Conservation (phyloP, 495 filamentous ascomycete genomes). For the Rhizodiscina lignyota region DNA sequence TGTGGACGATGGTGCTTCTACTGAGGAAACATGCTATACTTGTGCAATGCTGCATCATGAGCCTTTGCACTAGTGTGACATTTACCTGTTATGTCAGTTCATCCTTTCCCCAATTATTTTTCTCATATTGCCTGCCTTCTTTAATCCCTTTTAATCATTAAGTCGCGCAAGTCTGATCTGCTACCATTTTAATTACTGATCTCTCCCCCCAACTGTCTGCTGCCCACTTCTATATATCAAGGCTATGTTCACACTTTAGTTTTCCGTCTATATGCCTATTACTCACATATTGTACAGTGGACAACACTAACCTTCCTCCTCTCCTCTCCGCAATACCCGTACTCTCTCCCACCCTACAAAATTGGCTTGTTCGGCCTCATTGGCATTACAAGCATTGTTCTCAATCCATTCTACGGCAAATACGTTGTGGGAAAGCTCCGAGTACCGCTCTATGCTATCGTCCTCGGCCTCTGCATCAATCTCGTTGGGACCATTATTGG, state of each 20-base stretch:
- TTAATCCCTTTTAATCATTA: too few species aligned
- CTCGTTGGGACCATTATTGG: slow-evolving; percentile 51
- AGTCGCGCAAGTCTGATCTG: too few species aligned
- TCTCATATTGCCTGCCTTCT: too few species aligned
- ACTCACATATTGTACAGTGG: too few species aligned
- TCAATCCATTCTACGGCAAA: slow-evolving; percentile 36
- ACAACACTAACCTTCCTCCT: slow-evolving; percentile 77
- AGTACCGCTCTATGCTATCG: slow-evolving; percentile 47
- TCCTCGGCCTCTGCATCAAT: slow-evolving; percentile 40
- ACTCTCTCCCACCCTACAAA: slow-evolving; percentile 38
- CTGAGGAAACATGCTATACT: slow-evolving; percentile 47
- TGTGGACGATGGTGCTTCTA: slow-evolving; percentile 43
- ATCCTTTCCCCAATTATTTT: too few species aligned
- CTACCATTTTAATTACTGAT: too few species aligned
- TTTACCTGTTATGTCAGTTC: slow-evolving; percentile 60
- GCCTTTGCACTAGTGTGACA: slow-evolving; percentile 34
- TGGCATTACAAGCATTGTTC: background rate
- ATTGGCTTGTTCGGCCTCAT: slow-evolving; percentile 56
- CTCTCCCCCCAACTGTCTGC: too few species aligned
- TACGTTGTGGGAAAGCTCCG: slow-evolving; percentile 51
- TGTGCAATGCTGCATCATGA: slow-evolving; percentile 44
- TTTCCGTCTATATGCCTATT: too few species aligned
- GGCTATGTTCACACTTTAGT: too few species aligned
- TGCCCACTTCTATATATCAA: too few species aligned
- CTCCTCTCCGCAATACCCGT: slow-evolving; percentile 48